Percentiles rank a stretch among this genome's conserved stretches.
Conservation (phyloP, 352 stramenopile genomes). For the Pythium vanterpoolii region DNA sequence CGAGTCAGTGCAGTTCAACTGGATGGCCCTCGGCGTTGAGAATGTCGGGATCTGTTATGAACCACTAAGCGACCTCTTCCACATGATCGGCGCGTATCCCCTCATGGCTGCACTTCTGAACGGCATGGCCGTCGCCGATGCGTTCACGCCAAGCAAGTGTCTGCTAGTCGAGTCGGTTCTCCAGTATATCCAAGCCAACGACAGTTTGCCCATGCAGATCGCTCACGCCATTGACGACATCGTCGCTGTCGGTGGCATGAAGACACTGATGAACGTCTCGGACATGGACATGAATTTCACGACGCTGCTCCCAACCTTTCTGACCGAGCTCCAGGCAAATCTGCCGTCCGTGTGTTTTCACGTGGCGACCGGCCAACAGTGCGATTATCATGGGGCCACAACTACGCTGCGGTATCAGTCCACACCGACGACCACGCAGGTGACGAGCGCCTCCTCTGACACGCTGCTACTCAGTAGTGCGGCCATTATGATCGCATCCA, state of each 20-base stretch:
- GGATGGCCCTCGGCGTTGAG: slow-evolving; percentile 25
- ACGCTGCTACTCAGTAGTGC: not conserved
- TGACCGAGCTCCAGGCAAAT: not conserved
- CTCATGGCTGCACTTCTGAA: slow-evolving; percentile 26
- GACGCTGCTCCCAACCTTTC: not conserved
- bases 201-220: slow-evolving; percentile 29
- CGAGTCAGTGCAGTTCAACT: slow-evolving; percentile 24
- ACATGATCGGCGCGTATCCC: slow-evolving; percentile 29
- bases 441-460: not conserved
- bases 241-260: not conserved
- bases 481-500: not conserved
- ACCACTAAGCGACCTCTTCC: slow-evolving; percentile 20
- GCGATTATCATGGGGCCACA: slow-evolving; percentile 27
- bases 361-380: slow-evolving; percentile 27
- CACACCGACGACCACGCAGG: not conserved
- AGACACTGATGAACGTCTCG: not conserved
- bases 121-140: slow-evolving; percentile 27
- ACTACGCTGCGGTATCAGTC: slow-evolving; percentile 24
- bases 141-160: slow-evolving; percentile 41
- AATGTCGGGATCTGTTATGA: slow-evolving; percentile 40
- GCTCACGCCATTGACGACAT: slow-evolving; percentile 19
- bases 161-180: slow-evolving; percentile 26
- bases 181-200: slow-evolving; percentile 18
- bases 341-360: slow-evolving; percentile 24
- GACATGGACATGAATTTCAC: slow-evolving; percentile 7